Evolutionary conservation across 257 asterid species (phyloP).

Genomic region (Nicotiana noctiflora): DNA sequence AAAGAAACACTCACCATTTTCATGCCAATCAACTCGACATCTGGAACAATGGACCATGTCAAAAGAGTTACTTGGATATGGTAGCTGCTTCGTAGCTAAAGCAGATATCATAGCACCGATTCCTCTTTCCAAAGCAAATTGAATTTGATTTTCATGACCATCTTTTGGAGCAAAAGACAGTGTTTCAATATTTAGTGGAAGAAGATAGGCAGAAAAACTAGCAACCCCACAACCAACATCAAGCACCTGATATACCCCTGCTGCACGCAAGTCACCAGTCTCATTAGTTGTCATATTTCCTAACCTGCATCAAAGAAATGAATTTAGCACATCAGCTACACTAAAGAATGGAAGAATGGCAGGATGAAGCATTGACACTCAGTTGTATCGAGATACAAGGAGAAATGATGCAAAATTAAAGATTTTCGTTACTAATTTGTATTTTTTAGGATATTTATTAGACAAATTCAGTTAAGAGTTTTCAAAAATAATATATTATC

Average conservation of each 20-base stretch:
- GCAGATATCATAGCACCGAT: conserved; percentile 89
- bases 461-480: too few relatives aligned
- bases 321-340: neutral
- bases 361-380: neutral
- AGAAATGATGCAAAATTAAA: too few relatives aligned
- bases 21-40: conserved; percentile 96
- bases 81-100: conserved; percentile 78
- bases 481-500: too few relatives aligned
- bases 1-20: conserved; percentile 50
- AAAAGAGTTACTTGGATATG: conserved; percentile 81
- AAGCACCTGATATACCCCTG: conserved; percentile 77
- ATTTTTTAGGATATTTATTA: too few relatives aligned
- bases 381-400: too few relatives aligned
- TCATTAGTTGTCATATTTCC: conserved; percentile 83
- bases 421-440: too few relatives aligned
- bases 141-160: conserved; percentile 94
- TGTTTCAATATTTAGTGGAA: conserved; percentile 66
- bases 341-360: neutral
- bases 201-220: conserved; percentile 97
- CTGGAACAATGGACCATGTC: conserved; percentile 97
- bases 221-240: conserved; percentile 99
- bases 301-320: conserved; percentile 44
- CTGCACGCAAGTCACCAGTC: conserved; percentile 66
- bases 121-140: conserved; percentile 92
- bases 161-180: conserved; percentile 97